These are phyloP conservation scores for Gracilaria gracilis DNA, from an alignment of 23 red algal species.

Conservation along the genomic window DNA sequence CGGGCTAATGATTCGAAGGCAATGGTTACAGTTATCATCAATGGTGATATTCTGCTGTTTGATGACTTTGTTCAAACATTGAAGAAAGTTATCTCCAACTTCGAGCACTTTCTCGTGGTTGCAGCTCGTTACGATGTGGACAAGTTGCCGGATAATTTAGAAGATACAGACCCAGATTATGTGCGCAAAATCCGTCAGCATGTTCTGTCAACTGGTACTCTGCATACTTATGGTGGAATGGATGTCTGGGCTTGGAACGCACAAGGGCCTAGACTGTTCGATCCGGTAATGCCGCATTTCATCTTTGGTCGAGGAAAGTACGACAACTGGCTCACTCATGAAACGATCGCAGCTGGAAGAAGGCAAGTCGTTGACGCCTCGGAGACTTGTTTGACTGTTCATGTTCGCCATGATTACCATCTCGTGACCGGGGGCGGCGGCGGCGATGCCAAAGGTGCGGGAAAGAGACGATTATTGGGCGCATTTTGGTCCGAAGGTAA, in stretches of 20 bases:
- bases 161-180: constrained; percentile 77
- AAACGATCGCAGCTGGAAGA: constrained; percentile 88
- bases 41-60: constrained; percentile 95
- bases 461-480: constrained; percentile 69
- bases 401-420: constrained; percentile 97
- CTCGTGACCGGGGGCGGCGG: constrained; percentile 63
- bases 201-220: constrained; percentile 89
- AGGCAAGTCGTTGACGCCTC: constrained; percentile 90
- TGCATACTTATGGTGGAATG: constrained; percentile 99
- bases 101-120: constrained; percentile 88
- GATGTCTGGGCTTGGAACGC: constrained; percentile 99
- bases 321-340: constrained; percentile 99
- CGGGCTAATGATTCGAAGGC: constrained; percentile 82
- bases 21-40: constrained; percentile 89
- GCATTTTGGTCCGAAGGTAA: constrained; percentile 98
- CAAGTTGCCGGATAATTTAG: constrained; percentile 69
- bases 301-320: constrained; percentile 99
- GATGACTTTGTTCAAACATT: constrained; percentile 89
- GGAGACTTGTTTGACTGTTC: constrained; percentile 90
- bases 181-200: constrained; percentile 78
- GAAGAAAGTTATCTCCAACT: constrained; percentile 85
- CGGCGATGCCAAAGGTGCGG: constrained; percentile 35
- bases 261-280: constrained; percentile 86
- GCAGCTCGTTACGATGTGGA: constrained; percentile 99
- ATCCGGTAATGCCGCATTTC: constrained; percentile 93